phyloP scores from a whole-genome alignment of 257 asterid genomes.

The Galeopsis tetrahit region DNA sequence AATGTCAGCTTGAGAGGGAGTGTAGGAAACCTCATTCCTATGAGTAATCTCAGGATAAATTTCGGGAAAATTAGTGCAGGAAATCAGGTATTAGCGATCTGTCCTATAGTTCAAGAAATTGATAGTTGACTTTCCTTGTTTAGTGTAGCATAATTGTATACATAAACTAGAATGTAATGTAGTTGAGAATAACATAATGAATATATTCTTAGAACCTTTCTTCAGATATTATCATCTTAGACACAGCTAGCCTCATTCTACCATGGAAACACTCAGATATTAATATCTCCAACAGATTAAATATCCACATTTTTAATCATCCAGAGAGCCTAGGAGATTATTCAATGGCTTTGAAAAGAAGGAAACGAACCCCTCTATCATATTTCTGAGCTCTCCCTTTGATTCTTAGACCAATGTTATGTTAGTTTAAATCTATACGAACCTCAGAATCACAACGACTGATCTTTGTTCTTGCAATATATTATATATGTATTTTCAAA shows the following conservation, averaged over 20 bases:
- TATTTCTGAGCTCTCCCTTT: slow-evolving; percentile 17
- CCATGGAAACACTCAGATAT: slow-evolving; percentile 11
- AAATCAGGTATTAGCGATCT: too few relatives aligned
- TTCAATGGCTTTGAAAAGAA: slow-evolving; percentile 21
- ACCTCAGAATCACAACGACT: slow-evolving; percentile 9
- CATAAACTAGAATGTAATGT: too few relatives aligned
- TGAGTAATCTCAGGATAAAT: too few relatives aligned
- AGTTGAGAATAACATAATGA: too few relatives aligned
- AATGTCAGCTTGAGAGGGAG: too few relatives aligned
- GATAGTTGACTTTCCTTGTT: too few relatives aligned
- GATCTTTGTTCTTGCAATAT: not conserved
- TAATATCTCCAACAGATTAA: slow-evolving; percentile 6
- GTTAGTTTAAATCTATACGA: not conserved
- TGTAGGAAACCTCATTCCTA: too few relatives aligned
- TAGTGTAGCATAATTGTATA: too few relatives aligned
- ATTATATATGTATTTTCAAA: slow-evolving; percentile 16
- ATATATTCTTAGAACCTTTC: too few relatives aligned
- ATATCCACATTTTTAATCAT: not conserved
- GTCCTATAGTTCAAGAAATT: too few relatives aligned
- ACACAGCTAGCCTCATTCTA: slow-evolving; percentile 20
- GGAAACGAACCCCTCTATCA: not conserved
- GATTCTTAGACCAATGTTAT: not conserved
- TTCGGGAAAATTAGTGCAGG: too few relatives aligned
- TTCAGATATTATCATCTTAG: slow-evolving; percentile 20
- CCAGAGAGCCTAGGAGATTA: not conserved